Conservation (phyloP, 257 asterid species). For the Solanum ossicruentum region DNA sequence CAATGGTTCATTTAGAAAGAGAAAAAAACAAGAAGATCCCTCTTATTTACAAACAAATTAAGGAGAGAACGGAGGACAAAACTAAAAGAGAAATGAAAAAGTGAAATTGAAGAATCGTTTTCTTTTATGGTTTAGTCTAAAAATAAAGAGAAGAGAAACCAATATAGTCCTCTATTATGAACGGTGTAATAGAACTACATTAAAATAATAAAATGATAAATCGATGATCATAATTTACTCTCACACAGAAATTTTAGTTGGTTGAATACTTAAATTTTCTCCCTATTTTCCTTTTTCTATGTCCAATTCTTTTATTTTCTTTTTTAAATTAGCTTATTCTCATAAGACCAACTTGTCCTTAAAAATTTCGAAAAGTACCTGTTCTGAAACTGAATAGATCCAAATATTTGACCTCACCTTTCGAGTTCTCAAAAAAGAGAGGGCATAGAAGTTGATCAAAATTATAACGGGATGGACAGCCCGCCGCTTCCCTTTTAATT, state of each 20-base stretch:
- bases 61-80: background rate
- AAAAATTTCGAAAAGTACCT: background rate
- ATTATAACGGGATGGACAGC: background rate
- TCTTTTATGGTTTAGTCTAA: background rate
- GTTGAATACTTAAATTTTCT: no score
- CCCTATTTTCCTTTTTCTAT: no score
- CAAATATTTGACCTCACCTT: background rate
- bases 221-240: background rate
- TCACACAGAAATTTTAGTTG: background rate
- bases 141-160: background rate
- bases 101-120: background rate
- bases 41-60: background rate
- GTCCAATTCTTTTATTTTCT: background rate
- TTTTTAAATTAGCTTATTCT: background rate
- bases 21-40: background rate
- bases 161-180: background rate
- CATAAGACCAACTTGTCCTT: background rate
- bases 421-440: background rate
- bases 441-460: background rate
- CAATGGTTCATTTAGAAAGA: no score
- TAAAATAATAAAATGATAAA: background rate
- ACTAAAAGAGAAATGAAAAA: background rate
- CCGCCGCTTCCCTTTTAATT: background rate
- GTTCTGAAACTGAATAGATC: background rate
- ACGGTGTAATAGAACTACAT: background rate